Evolutionary conservation across 768 basidiomycete species (phyloP), one percentile per base, ranked within the genome.

Genomic region (Boletus sp.): DNA sequence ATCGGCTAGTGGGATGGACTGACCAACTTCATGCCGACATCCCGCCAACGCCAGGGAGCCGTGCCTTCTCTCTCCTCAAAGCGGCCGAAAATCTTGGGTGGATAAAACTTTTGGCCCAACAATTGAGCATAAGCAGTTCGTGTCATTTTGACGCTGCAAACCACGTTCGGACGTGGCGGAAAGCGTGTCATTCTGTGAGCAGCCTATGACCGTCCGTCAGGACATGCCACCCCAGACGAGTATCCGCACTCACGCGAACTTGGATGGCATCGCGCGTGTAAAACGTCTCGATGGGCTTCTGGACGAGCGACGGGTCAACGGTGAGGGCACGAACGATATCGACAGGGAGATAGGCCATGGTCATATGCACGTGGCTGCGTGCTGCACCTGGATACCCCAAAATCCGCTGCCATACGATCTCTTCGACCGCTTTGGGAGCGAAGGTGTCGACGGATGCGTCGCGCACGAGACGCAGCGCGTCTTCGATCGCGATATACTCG

Each of bases 251-350:
- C 72, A 96, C 92, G 39, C 94, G 85, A 52, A 98, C 76, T 70
- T 95, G 94, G 14, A 88, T 77, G 1, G 91, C 90, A 76, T 98
- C 97, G 52, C 97, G 82, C 4, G 94, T 97, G 71, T 99, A 99
- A 71, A 99, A 99, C 5, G 90, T 82, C 72, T 95, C 94, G 4
- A 90, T 82, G 0, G 95, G 90, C 65, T 86, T 89, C 64, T 98
- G 94, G 15, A 95, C 78, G 14, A 99, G 80, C 2, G 79, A 73
- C 0, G 87, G 88, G 58, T 85, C 76, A 10, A 76, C 72, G 7
- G 77, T 68, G 32, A 99, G 76, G 0, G 90, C 87, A 65, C 81
- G 85, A 4, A 88, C 90, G 52, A 98, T 82, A 52, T 93, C 90
- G 15, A 77, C 59, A 5, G 97, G 94, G 8, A 99, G 70, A 64